Evolutionary conservation across 2,329 filamentous ascomycete species (phyloP).

Genomic region (Chrysoporthe cubensis): DNA sequence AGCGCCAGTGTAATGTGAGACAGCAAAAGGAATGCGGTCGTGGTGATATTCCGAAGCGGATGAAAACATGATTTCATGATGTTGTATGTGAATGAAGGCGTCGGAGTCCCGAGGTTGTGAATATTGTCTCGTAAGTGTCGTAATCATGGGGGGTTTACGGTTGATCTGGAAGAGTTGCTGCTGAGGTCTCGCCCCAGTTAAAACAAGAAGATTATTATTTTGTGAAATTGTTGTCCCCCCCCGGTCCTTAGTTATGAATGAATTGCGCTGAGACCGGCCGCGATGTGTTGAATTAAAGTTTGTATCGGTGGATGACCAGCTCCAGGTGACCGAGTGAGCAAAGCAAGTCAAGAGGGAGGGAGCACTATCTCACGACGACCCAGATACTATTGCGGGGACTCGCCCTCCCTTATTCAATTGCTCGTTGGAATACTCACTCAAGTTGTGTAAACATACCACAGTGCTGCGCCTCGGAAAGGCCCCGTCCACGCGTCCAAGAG

Average conservation of each 20-base stretch:
- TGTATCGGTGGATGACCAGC: background rate
- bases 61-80: constrained; percentile 5
- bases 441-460: background rate
- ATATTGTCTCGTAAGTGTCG: background rate
- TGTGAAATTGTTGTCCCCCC: background rate
- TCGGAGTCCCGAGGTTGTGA: background rate
- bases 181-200: background rate
- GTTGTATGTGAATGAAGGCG: background rate
- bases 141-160: background rate
- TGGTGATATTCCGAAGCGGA: background rate
- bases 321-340: background rate
- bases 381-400: background rate
- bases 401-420: background rate
- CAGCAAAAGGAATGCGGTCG: background rate
- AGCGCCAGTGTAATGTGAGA: background rate
- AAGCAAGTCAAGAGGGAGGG: background rate
- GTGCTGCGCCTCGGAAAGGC: background rate
- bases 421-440: background rate
- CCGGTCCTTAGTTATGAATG: background rate
- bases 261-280: background rate
- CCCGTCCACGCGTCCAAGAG: background rate
- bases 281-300: background rate
- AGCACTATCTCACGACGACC: background rate
- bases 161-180: background rate
- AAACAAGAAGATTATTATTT: background rate